phyloP scores from a whole-genome alignment of 148 eudicot genomes.

The Gaultheria prostrata region DNA sequence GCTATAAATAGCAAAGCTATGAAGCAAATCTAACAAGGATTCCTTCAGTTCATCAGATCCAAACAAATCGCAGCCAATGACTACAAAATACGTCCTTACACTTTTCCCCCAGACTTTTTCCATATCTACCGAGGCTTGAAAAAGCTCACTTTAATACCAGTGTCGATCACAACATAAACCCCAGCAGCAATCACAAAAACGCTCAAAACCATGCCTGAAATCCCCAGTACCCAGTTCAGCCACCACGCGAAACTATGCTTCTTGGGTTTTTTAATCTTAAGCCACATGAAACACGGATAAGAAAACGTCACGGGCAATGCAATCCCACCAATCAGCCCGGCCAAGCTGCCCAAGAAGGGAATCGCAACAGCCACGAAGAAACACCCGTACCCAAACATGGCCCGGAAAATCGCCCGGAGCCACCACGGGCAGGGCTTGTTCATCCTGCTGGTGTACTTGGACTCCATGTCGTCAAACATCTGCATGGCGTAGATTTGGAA shows the following conservation, averaged over 20 bases:
- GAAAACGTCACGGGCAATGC: constrained; percentile 33
- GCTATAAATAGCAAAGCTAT: background rate
- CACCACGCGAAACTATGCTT: constrained; percentile 28
- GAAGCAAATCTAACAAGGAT: background rate
- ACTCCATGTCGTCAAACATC: constrained; percentile 38
- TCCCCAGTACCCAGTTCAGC: constrained; percentile 35
- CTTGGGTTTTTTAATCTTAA: constrained; percentile 37
- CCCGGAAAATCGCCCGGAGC: constrained; percentile 19
- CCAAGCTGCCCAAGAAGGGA: constrained; percentile 34
- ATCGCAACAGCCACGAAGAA: constrained; percentile 30
- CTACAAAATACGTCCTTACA: background rate
- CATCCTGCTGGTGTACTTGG: constrained; percentile 13
- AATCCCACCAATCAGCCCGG: constrained; percentile 28
- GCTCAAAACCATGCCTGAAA: constrained; percentile 26
- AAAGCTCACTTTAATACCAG: constrained; percentile 22
- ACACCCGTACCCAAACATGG: constrained; percentile 23
- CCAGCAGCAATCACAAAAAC: constrained; percentile 10
- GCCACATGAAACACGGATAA: constrained; percentile 50
- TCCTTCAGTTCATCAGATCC: background rate
- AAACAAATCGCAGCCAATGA: background rate
- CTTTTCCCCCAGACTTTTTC: background rate
- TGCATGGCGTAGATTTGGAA: constrained; percentile 44
- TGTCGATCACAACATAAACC: constrained; percentile 18
- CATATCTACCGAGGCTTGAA: constrained; percentile 17
- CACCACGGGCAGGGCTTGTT: constrained; percentile 27